Percentiles rank a stretch among this genome's conserved stretches.
Conservation (phyloP, 441 rosid species). For the Gossypium davidsonii region DNA sequence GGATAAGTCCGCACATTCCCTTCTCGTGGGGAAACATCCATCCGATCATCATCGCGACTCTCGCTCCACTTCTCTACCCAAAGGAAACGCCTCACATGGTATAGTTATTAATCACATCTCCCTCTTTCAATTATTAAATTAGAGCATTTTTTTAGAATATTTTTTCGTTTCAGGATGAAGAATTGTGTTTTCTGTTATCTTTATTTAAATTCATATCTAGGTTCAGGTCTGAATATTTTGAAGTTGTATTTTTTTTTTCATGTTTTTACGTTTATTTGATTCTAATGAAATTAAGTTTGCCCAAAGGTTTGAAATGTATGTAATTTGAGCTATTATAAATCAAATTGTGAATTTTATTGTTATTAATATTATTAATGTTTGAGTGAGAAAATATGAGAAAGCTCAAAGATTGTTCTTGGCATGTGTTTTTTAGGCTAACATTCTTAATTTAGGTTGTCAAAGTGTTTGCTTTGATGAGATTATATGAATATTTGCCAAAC, state of each 20-base stretch:
- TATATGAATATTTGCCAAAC: no score
- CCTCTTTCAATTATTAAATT: background rate
- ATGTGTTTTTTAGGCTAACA: background rate
- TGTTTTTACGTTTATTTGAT: background rate
- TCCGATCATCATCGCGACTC: conserved; percentile 36
- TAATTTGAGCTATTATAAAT: background rate
- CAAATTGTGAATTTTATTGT: background rate
- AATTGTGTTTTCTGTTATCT: background rate
- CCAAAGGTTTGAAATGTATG: background rate
- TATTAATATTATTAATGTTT: background rate
- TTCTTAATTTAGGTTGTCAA: background rate
- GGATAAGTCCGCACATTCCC: conserved; percentile 41
- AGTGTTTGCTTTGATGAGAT: no score
- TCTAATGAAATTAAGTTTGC: background rate
- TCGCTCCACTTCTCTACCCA: conserved; percentile 40
- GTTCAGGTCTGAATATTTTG: background rate
- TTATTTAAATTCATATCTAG: background rate
- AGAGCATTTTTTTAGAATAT: background rate
- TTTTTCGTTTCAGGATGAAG: background rate
- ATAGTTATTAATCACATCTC: background rate
- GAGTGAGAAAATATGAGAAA: background rate
- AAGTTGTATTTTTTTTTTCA: background rate
- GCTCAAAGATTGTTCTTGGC: background rate
- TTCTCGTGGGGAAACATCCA: conserved; percentile 42
- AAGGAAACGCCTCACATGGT: conserved; percentile 45